Evolutionary conservation across 1,284 basidiomycete species (phyloP).

Genomic region (Hypsizygus ulmarius): DNA sequence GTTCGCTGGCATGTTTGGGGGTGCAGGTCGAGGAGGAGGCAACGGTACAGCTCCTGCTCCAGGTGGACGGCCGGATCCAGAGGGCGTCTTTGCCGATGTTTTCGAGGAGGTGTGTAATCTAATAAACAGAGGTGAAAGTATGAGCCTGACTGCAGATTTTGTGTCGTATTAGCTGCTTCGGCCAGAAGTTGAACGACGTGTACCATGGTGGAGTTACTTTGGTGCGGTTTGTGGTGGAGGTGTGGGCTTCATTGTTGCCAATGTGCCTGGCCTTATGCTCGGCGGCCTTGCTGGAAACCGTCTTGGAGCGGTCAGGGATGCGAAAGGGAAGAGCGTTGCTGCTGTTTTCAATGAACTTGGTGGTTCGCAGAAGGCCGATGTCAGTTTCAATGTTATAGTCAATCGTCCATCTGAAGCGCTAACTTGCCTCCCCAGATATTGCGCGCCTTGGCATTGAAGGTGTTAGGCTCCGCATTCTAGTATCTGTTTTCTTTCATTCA

Average conservation of each 20-base stretch:
- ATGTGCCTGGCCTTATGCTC: conserved; percentile 78
- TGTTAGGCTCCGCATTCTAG: conserved; percentile 69
- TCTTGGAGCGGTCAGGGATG: conserved; percentile 85
- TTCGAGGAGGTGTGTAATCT: conserved; percentile 74
- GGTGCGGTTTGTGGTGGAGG: conserved; percentile 70
- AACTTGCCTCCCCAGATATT: conserved; percentile 61
- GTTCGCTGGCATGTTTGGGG: conserved; percentile 69
- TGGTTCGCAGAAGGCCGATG: conserved; percentile 84
- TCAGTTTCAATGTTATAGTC: conserved; percentile 27
- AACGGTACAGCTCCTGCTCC: conserved; percentile 31
- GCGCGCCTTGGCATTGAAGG: conserved; percentile 84
- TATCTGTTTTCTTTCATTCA: background rate
- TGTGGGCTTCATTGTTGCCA: conserved; percentile 85
- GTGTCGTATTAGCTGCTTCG: conserved; percentile 55
- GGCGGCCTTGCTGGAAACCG: conserved; percentile 84
- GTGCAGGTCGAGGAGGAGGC: conserved; percentile 24
- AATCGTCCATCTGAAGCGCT: conserved; percentile 15
- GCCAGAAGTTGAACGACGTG: conserved; percentile 70
- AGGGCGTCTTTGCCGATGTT: conserved; percentile 83
- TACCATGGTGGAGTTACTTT: conserved; percentile 74
- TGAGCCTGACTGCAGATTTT: conserved; percentile 1
- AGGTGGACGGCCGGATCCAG: conserved; percentile 66
- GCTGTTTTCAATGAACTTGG: conserved; percentile 85
- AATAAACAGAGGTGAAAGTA: background rate
- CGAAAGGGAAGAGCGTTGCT: conserved; percentile 89